Evolutionary conservation across 2,329 filamentous ascomycete genomes (phyloP), one percentile per base, ranked within the genome.

Genomic region (Monosporascus cannonballus): DNA sequence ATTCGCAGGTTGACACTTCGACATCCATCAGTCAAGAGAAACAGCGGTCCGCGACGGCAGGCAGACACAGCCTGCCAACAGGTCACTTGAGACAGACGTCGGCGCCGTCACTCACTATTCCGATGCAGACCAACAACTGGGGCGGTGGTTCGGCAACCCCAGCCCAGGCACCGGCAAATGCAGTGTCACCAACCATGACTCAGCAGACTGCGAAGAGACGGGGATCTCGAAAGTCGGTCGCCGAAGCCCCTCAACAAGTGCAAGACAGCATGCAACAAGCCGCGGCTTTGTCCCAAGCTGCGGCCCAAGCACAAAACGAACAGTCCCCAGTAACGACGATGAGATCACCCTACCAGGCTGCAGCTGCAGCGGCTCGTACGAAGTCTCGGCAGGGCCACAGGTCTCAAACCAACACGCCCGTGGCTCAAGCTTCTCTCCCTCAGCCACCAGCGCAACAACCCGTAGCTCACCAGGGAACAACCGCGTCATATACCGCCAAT

Each of bases 331-430:
- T 61, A 51, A 62, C 53, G 22, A 22, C 42, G 24, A 27, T 22
- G 7, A 58, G 57, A 7, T 67, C 66, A 7, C 65, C 63, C 2
- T 66, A 62, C 39, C 64, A 65, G 45, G 56, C 50, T 37, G 34
- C 59, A 37, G 56, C 48, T 20, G 37, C 51, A 7, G 36, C 24
- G 7, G 44, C 63, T n/a, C 59, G 60, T 17, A 30, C 60, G 36
- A 58, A 58, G 9, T 58, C 65, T 51, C 59, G 57, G 27, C 66
- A 67, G 51, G 54, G 56, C 17, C 62, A 61, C 15, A 60, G 57
- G 36, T 66, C 65, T 25, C 65, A 62, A 47, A 65, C 59, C 6
- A 62, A 51, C 42, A 66, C 64, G 8, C 64, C 64, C 3, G 62
- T 60, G 6, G 48, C 61, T 24, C 51, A 59, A 25, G 57, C 52